Base-by-base conservation (phyloP, 495 filamentous ascomycete genomes). In the Tuber microsphaerosporum region DNA sequence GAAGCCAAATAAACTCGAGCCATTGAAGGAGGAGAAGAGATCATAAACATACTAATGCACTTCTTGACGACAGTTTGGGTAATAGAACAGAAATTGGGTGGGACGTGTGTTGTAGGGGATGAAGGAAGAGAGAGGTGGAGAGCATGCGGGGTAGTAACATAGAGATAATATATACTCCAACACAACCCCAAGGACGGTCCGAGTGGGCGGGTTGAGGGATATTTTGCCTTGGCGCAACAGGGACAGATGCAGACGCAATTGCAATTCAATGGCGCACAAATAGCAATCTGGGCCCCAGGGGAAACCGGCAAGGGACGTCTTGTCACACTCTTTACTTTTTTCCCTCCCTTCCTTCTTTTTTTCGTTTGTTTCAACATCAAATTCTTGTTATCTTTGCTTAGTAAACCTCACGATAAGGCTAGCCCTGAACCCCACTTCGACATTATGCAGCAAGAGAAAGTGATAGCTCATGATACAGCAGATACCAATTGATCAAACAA, bases 41-140 rank as follows among this genome's bases (percentile, higher is more conserved):
- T 6, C 2, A 69, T 46, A 19, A 41, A 20, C 70, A 81, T 77
- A 81, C 78, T 72, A 75, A 71, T 41, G 78, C 79, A 71, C 77
- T 73, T 75, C 79, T 81, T 69, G 77, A 80, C 75, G 72, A 79
- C 75, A 81, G 77, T 41, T 81, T 77, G 79, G 73, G 71, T 22
- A 74, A 74, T 74, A 70, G 78, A 76, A 71, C 71, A 73, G 34
- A n/a, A 71, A 34, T 45, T n/a, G 22, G 8, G 39, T 70, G 22
- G 71, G 78, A 61, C 37, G 69, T 71, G 71, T 51, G 77, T 70
- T 34, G 51, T 73, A 37, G 75, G 34, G 73, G 75, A 19, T 20
- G 73, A 71, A 79, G 70, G 41, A 44, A 39, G 51, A 41, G 46
- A 71, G 73, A 45, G 56, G 46, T 39, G 69, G 75, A 34, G 73